Evolutionary conservation across 129 eudicot species (phyloP).

Genomic region (Centella asiatica): DNA sequence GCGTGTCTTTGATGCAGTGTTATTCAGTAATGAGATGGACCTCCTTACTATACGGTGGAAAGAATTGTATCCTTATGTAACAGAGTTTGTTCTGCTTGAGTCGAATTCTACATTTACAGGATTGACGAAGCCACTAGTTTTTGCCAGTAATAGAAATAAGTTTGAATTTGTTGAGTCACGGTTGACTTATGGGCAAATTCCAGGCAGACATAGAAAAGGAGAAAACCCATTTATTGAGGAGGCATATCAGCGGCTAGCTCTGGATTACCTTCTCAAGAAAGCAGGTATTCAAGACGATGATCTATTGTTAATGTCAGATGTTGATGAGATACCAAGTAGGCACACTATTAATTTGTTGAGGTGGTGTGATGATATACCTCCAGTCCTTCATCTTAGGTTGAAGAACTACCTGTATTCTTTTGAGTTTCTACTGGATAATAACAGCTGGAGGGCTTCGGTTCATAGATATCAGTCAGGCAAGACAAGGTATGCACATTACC

Average conservation of each 20-base stretch:
- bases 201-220: slow-evolving; percentile 38
- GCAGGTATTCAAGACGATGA: slow-evolving; percentile 62
- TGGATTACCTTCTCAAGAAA: slow-evolving; percentile 48
- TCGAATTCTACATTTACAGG: slow-evolving; percentile 67
- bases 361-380: slow-evolving; percentile 61
- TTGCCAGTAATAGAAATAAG: slow-evolving; percentile 28
- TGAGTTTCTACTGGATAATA: slow-evolving; percentile 47
- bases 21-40: slow-evolving; percentile 60
- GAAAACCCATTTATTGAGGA: slow-evolving; percentile 60
- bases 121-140: slow-evolving; percentile 38
- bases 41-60: slow-evolving; percentile 53
- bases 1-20: slow-evolving; percentile 62
- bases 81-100: slow-evolving; percentile 59
- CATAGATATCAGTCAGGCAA: slow-evolving; percentile 44
- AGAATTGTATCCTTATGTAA: slow-evolving; percentile 47
- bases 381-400: slow-evolving; percentile 42
- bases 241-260: slow-evolving; percentile 59
- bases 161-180: slow-evolving; percentile 45
- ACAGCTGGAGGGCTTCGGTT: slow-evolving; percentile 63
- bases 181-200: slow-evolving; percentile 50
- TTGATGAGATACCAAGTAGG: slow-evolving; percentile 56
- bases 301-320: slow-evolving; percentile 58
- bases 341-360: slow-evolving; percentile 55
- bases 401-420: slow-evolving; percentile 52
- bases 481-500: slow-evolving; percentile 49